A percentile compares a stretch with the other conserved stretches of the same genome.
Evolutionary conservation across 2,329 filamentous ascomycete species (phyloP).

Genomic region (Mycosphaerelloides madeirae): DNA sequence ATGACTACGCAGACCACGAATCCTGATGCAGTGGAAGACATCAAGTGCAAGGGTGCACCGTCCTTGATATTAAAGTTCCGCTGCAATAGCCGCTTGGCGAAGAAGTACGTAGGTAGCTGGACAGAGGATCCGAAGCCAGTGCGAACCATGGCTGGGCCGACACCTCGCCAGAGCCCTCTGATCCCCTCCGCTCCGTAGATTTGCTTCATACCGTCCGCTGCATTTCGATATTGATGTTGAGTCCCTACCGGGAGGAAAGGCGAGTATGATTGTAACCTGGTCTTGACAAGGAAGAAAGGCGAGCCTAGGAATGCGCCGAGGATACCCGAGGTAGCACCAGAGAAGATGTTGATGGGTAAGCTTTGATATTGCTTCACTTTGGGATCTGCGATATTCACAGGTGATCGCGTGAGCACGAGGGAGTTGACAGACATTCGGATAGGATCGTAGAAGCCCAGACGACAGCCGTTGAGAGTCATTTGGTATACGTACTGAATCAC

Average conservation of each 20-base stretch:
- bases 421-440: constrained; percentile 60
- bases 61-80: constrained; percentile 85
- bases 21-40: constrained; percentile 82
- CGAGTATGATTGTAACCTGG: constrained; percentile 87
- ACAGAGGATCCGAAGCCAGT: constrained; percentile 95
- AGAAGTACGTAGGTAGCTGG: constrained; percentile 96
- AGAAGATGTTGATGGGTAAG: constrained; percentile 87
- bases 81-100: constrained; percentile 81
- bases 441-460: constrained; percentile 95
- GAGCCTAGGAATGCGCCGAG: constrained; percentile 89
- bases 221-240: constrained; percentile 89
- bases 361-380: constrained; percentile 57
- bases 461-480: constrained; percentile 91
- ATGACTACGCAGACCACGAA: constrained; percentile 97
- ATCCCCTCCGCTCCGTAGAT: constrained; percentile 77
- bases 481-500: constrained; percentile 76
- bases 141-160: constrained; percentile 88
- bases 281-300: constrained; percentile 98
- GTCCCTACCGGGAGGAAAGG: constrained; percentile 91
- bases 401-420: constrained; percentile 54
- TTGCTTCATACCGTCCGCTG: constrained; percentile 72
- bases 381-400: constrained; percentile 54
- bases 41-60: constrained; percentile 79
- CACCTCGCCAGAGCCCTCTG: constrained; percentile 79
- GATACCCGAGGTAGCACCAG: constrained; percentile 82